Base-by-base conservation (phyloP, 257 asterid species). In the Salvia rosmarinus region DNA sequence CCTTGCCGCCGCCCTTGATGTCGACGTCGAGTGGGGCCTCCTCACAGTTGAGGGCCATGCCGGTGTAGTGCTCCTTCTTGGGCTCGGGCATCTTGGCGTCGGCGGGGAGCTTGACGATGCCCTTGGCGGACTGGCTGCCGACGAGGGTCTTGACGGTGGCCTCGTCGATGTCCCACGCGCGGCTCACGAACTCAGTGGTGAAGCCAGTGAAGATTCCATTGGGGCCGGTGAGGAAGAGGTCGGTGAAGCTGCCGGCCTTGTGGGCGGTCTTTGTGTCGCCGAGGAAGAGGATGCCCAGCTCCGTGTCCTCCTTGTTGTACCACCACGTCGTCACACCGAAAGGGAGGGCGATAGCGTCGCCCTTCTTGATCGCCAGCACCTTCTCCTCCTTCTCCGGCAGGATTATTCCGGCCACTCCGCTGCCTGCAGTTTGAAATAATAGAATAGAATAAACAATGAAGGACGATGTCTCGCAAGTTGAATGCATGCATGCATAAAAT, bases 301-400 rank as follows among this genome's bases (percentile, higher is more conserved):
- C 95, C 0, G 89, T 40, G n/a, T 87, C 95, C 56, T 80, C 87
- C 37, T 88, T 84, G 89, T 90, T 90, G 82, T 81, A 88, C 88
- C 89, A 90, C 96, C 96, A 90, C 35, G 95, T 84, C n/a, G 84
- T 85, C 4, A 84, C 92, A 23, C 96, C 96, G 44, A 87, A 88
- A 3, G 95, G 96, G 16, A 90, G 80, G 61, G 92, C 95, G 50
- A 90, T 61, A 6, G 90, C 77, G 67, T 90, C 96, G 0, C 95
- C 96, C 57, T 78, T 83, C 86, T 88, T 90, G 70, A 90, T 87
- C 8, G 90, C 77, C 0, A 90, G n/a, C 5, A 88, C 89, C 73
- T 90, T 90, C 70, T 90, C 96, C 52, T 88, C 95, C 47, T 90
- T 88, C 79, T 84, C 96, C 0, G 95, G 92, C 8, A 88, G 90